Conservation (phyloP, 805 yeast species). For the Candida berthetii region DNA sequence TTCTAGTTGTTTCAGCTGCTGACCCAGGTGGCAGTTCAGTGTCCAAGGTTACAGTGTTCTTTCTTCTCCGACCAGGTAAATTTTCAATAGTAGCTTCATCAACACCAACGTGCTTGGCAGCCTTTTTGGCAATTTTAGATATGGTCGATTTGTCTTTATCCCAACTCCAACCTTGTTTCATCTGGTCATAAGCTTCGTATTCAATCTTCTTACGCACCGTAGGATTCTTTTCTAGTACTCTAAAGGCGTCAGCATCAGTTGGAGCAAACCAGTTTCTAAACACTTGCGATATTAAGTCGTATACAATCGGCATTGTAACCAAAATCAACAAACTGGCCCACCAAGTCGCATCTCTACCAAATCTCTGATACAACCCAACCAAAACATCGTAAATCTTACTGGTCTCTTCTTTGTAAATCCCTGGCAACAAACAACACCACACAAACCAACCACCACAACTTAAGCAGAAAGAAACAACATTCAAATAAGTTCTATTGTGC, state of each 20-base stretch:
- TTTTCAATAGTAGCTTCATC: neutral
- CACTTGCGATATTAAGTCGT: constrained; percentile 62
- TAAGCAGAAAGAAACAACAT: constrained; percentile 54
- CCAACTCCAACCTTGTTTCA: constrained; percentile 78
- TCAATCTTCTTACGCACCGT: constrained; percentile 68
- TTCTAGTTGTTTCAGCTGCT: constrained; percentile 26
- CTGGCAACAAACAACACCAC: constrained; percentile 78
- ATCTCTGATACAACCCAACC: constrained; percentile 59
- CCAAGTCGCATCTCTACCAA: constrained; percentile 79
- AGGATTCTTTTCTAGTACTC: constrained; percentile 64
- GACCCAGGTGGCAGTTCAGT: constrained; percentile 47
- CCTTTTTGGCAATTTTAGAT: constrained; percentile 11
- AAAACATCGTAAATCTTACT: constrained; percentile 63
- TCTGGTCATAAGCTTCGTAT: constrained; percentile 60
- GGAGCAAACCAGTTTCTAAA: constrained; percentile 52
- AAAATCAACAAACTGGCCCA: constrained; percentile 74
- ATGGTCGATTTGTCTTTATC: constrained; percentile 35
- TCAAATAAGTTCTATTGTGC: constrained; percentile 64
- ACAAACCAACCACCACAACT: constrained; percentile 77
- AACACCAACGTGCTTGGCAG: constrained; percentile 4
- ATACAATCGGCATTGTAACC: constrained; percentile 48
- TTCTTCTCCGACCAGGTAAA: constrained; percentile 12
- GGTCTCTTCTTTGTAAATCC: constrained; percentile 48
- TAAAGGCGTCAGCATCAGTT: constrained; percentile 75
- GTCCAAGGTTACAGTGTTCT: constrained; percentile 18